These are phyloP conservation scores for Cryptococcus sp. DNA, from an alignment of 1,284 basidiomycete species.

Conservation along the genomic window DNA sequence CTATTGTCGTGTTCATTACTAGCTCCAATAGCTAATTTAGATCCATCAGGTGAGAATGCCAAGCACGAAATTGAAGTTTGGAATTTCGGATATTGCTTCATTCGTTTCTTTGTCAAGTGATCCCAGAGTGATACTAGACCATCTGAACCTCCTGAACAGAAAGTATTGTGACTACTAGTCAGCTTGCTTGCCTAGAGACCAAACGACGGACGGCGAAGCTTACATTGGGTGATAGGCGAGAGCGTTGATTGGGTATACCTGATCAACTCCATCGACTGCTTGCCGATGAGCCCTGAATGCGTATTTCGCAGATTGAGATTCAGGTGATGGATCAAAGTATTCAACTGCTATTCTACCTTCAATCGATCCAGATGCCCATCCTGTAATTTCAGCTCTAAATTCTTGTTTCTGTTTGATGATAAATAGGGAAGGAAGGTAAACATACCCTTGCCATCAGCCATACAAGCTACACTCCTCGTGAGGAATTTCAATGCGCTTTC, in stretches of 20 bases:
- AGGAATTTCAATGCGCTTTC: slow-evolving; percentile 95
- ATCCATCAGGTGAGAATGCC: slow-evolving; percentile 77
- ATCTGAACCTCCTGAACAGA: slow-evolving; percentile 90
- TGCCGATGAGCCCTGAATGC: slow-evolving; percentile 97
- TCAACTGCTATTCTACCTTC: slow-evolving; percentile 97
- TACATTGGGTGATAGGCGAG: slow-evolving; percentile 88
- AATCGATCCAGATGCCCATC: slow-evolving; percentile 88
- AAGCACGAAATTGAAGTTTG: slow-evolving; percentile 65
- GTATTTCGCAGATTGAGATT: slow-evolving; percentile 89
- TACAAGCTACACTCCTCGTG: slow-evolving; percentile 84
- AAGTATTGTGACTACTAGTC: slow-evolving; percentile 75
- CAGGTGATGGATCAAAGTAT: slow-evolving; percentile 79
- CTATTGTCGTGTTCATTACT: slow-evolving; percentile 87
- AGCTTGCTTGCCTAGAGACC: not conserved
- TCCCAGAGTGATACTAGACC: slow-evolving; percentile 93
- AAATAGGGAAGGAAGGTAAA: slow-evolving; percentile 4
- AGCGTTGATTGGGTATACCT: slow-evolving; percentile 96
- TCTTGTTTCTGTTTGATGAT: not conserved
- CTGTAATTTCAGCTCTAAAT: slow-evolving; percentile 48
- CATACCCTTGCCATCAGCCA: slow-evolving; percentile 84
- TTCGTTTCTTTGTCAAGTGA: slow-evolving; percentile 89
- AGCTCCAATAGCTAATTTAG: slow-evolving; percentile 71
- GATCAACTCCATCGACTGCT: slow-evolving; percentile 84
- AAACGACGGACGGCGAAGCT: slow-evolving; percentile 27
- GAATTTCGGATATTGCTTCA: slow-evolving; percentile 82